phyloP scores from a whole-genome alignment of 768 basidiomycete genomes.

The Suillus lakei region DNA sequence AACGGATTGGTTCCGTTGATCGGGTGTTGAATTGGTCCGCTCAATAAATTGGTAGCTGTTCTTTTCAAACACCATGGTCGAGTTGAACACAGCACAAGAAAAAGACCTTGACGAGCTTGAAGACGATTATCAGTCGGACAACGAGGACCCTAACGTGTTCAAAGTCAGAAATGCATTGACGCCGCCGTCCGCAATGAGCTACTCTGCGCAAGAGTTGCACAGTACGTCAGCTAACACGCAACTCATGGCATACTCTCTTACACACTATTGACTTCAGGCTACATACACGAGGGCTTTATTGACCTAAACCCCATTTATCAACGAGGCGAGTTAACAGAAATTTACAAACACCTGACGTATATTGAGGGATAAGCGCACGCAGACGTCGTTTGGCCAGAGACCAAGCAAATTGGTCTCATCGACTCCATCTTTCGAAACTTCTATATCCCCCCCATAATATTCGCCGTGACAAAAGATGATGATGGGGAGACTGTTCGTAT shows the following conservation, averaged over 20 bases:
- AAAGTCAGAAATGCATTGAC: slow-evolving; percentile 46
- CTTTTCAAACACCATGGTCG: slow-evolving; percentile 19
- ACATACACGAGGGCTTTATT: slow-evolving; percentile 73
- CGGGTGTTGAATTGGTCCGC: neutral
- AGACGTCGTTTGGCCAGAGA: slow-evolving; percentile 81
- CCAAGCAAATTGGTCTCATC: slow-evolving; percentile 62
- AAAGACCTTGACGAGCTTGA: slow-evolving; percentile 55
- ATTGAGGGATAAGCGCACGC: slow-evolving; percentile 1
- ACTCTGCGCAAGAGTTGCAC: slow-evolving; percentile 52
- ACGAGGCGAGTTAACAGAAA: slow-evolving; percentile 50
- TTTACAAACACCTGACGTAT: neutral
- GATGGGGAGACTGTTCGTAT: slow-evolving; percentile 45
- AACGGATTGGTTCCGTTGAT: neutral
- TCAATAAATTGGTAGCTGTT: neutral
- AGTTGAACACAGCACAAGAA: slow-evolving; percentile 27
- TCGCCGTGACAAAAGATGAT: slow-evolving; percentile 45
- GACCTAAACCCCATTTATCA: slow-evolving; percentile 77
- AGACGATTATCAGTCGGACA: slow-evolving; percentile 45
- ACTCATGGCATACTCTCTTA: neutral
- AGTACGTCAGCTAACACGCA: slow-evolving; percentile 34
- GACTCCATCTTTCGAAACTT: slow-evolving; percentile 59
- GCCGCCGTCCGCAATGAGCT: slow-evolving; percentile 44
- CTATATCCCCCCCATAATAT: slow-evolving; percentile 57
- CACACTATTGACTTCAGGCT: neutral
- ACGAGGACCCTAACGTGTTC: slow-evolving; percentile 47